Evolutionary conservation across 2,329 filamentous ascomycete genomes (phyloP), one percentile per base, ranked within the genome.

Genomic region (Ampelomyces quisqualis): DNA sequence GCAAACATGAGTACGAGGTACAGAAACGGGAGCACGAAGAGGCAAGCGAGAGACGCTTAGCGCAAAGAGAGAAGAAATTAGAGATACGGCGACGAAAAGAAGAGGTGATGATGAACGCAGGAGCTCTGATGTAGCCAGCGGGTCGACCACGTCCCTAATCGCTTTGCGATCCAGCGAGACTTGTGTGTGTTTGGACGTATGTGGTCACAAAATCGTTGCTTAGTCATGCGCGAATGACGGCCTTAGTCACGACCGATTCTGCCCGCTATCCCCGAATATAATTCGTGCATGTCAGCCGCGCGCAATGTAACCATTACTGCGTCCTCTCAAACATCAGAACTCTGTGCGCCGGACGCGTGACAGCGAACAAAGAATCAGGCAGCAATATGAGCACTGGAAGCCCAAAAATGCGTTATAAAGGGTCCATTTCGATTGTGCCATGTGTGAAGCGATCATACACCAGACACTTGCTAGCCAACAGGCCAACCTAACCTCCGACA

Each of bases 51-150:
- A 60, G 63, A 37, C 57, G 61, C 27, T 28, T 56, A 44, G 58
- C 53, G 35, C 47, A 53, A 34, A 56, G 57, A 35, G 64, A 68
- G 40, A 69, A 63, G 51, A 71, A 70, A 52, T 48, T 60, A 18
- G 75, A 77, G 57, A 58, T 67, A 42, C 66, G 58, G 43, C 64
- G 70, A 38, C 59, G 57, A 21, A 70, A 71, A 41, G 73, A 77
- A 45, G 65, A 67, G 40, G 44, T 65, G 13, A 70, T 69, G 46
- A 62, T 70, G 60, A 71, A 74, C 42, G 52, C 44, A 11, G 71
- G 72, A 5, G 70, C 73, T 13, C 32, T 40, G 9, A 2, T 55
- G 73, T 38, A 51, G 61, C 17, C 67, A 34, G 49, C 10, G 17
- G n/a, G 19, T 13, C 9, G 9, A 3, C 7, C 13, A 7, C 4